Conservation (phyloP, 495 filamentous ascomycete species). For the Penicillium cosmopolitanum region DNA sequence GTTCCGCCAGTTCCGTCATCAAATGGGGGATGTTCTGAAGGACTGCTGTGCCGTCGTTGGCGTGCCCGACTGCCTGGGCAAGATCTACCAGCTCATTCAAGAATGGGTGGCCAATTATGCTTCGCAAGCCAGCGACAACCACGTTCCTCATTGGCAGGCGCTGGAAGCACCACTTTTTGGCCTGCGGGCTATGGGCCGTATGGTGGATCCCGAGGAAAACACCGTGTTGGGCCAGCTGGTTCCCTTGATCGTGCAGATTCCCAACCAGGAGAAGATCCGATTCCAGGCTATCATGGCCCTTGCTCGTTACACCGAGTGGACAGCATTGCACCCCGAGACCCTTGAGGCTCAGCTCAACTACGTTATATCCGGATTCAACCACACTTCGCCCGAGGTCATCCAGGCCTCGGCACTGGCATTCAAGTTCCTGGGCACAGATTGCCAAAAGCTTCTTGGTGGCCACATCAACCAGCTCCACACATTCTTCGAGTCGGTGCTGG, state of each 20-base stretch:
- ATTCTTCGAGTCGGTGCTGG: constrained; percentile 87
- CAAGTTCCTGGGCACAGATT: constrained; percentile 96
- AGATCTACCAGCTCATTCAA: constrained; percentile 82
- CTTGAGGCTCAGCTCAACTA: constrained; percentile 91
- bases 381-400: constrained; percentile 82
- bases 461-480: constrained; percentile 83
- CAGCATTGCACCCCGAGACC: constrained; percentile 87
- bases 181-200: constrained; percentile 94
- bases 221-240: constrained; percentile 87
- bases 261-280: constrained; percentile 91
- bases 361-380: constrained; percentile 87
- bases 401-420: constrained; percentile 91
- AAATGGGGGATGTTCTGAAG: constrained; percentile 98
- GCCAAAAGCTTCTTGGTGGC: constrained; percentile 77
- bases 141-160: constrained; percentile 95
- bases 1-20: constrained; percentile 93
- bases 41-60: constrained; percentile 97
- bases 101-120: constrained; percentile 84
- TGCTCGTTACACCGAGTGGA: constrained; percentile 97
- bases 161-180: constrained; percentile 94
- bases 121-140: constrained; percentile 66
- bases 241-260: constrained; percentile 89
- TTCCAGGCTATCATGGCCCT: constrained; percentile 98
- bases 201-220: constrained; percentile 88
- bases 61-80: constrained; percentile 83